These are phyloP conservation scores for Aspergillus ibericus DNA, from an alignment of 2,329 filamentous ascomycete genomes.

Conservation along the genomic window DNA sequence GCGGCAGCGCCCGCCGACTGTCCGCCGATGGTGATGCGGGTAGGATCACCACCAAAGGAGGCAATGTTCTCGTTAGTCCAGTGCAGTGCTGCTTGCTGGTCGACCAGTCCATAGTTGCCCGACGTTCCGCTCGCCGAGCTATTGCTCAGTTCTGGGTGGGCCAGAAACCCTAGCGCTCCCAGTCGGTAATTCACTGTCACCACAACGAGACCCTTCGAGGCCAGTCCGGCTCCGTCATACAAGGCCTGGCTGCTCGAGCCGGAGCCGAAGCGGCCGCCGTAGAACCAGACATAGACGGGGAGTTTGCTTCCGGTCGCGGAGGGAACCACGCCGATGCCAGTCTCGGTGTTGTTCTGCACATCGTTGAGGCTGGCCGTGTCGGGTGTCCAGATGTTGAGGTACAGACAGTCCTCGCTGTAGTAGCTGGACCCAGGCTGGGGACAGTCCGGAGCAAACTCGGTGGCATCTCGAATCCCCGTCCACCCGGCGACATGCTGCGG, in stretches of 20 bases:
- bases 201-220: slow-evolving; percentile 19
- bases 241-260: slow-evolving; percentile 14
- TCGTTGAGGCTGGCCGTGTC: slow-evolving; percentile 15
- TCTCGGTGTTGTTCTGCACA: background rate
- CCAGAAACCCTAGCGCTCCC: slow-evolving; percentile 36
- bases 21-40: slow-evolving; percentile 29
- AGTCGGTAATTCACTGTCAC: slow-evolving; percentile 27
- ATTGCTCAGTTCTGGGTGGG: slow-evolving; percentile 23
- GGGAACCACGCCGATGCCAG: background rate
- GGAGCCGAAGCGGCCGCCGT: slow-evolving; percentile 16
- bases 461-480: slow-evolving; percentile 15
- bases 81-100: slow-evolving; percentile 22
- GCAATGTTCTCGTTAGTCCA: slow-evolving; percentile 24
- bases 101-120: slow-evolving; percentile 30
- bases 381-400: slow-evolving; percentile 23
- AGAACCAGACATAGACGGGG: slow-evolving; percentile 24
- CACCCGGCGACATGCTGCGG: slow-evolving; percentile 3
- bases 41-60: slow-evolving; percentile 23
- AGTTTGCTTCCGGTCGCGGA: slow-evolving; percentile 6
- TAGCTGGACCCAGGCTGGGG: slow-evolving; percentile 33
- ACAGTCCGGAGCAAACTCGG: slow-evolving; percentile 22
- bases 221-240: slow-evolving; percentile 24
- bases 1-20: slow-evolving; percentile 34
- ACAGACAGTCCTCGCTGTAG: slow-evolving; percentile 30
- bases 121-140: slow-evolving; percentile 25